Base-by-base conservation (phyloP, 352 stramenopile genomes). In the Pythium myriotylum region DNA sequence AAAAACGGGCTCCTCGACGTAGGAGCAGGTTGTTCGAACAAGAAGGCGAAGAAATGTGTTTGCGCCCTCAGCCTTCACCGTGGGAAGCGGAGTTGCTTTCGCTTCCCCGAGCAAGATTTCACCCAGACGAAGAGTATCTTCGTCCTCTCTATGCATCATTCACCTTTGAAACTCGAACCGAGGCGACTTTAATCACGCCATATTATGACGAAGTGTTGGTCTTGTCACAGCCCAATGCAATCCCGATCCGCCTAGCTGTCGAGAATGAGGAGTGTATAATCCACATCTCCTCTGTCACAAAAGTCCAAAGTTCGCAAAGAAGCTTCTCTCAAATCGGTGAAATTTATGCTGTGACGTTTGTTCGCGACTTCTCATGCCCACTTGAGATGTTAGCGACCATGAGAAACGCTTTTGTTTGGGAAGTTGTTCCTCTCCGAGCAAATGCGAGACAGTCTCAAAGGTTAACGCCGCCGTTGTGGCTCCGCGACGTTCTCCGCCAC, bases 401-500 rank as follows among this genome's bases (percentile, higher is more conserved):
- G 19, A 55, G 33, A 22, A 45, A 51, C 19, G 79, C 55, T 1
- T 91, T 80, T 32, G 67, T 76, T 6, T 89, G 77, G 81, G 37
- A 62, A 13, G 64, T 86, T 26, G 35, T 62, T 10, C 43, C 63
- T 16, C 59, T 47, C 16, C 3, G 40, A 1, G 24, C 45, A 1
- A 17, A 48, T 39, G 10, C 29, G 27, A 42, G 17, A 27, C 53
- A 6, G 37, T 13, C 14, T 13, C 13, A 59, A 7, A 46, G 50
- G 13, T 13, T 22, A 2, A 16, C 46, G 12, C 77, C 77, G 9
- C 70, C 67, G 0, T 62, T 65, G 29, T 93, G 84, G 84, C 61
- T 92, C 37, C 62, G 75, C 8, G 76, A 82, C 24, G 41, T 93
- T 5, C 60, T 80, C 41, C 77, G 69, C 4, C 79, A 74, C 35